Evolutionary conservation across 108 stramenopile genomes (phyloP).

Genomic region (Cylindrotheca fusiformis): DNA sequence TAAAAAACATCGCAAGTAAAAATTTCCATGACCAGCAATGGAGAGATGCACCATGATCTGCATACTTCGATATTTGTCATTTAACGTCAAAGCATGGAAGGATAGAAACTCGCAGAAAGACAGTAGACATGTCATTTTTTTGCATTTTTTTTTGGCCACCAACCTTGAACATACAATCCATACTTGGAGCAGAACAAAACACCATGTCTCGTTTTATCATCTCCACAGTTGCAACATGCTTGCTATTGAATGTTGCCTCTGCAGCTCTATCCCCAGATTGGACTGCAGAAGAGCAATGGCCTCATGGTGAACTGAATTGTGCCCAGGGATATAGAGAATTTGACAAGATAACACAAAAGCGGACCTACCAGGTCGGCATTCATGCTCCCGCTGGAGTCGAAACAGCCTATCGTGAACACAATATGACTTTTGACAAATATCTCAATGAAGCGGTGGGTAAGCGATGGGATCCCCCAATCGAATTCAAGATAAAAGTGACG

Average conservation of each 20-base stretch:
- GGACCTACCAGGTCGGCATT: slow-evolving; percentile 26
- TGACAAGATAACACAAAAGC: slow-evolving; percentile 4
- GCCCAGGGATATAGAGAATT: neutral
- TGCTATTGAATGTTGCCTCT: too few species aligned
- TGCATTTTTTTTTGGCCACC: neutral
- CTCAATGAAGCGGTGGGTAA: slow-evolving; percentile 32
- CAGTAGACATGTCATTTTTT: neutral
- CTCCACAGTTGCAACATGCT: neutral
- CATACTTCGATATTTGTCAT: too few species aligned
- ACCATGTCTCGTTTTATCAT: neutral
- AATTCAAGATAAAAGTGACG: slow-evolving; percentile 24
- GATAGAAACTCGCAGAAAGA: neutral
- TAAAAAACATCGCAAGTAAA: too few species aligned
- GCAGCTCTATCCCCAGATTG: neutral
- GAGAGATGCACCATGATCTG: too few species aligned
- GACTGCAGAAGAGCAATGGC: neutral
- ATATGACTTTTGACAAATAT: slow-evolving; percentile 25
- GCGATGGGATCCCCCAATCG: slow-evolving; percentile 21
- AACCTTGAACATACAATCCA: neutral
- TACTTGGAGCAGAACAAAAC: neutral
- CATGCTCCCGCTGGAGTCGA: slow-evolving; percentile 30
- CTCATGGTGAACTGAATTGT: neutral
- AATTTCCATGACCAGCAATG: too few species aligned
- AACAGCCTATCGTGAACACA: slow-evolving; percentile 18
- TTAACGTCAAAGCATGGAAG: too few species aligned